These are phyloP conservation scores for Fomitopsis schrenkii DNA, from an alignment of 1,284 basidiomycete species.

Conservation along the genomic window DNA sequence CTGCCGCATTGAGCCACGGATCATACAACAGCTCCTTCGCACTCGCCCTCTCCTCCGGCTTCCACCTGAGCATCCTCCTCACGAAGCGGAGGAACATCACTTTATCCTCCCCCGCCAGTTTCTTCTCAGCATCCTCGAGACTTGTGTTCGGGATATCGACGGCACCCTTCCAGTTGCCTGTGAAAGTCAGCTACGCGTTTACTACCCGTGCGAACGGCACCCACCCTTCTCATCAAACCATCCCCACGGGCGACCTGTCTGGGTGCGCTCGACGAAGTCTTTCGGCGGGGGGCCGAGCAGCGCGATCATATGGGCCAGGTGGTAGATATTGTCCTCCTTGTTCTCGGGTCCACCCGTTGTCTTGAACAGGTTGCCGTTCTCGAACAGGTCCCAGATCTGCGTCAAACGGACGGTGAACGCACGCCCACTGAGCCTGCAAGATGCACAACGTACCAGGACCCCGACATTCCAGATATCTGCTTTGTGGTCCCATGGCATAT, in stretches of 20 bases:
- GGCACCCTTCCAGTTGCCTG: constrained; percentile 11
- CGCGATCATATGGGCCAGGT: constrained; percentile 22
- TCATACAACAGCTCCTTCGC: constrained; percentile 10
- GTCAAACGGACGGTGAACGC: too few relatives aligned
- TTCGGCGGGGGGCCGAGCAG: constrained; percentile 20
- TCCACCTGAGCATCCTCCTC: constrained; percentile 7
- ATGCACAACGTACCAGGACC: constrained; percentile 23
- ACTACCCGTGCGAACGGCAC: background rate
- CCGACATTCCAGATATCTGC: constrained; percentile 38
- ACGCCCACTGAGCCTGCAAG: too few relatives aligned
- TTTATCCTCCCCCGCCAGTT: constrained; percentile 9
- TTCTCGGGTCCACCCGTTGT: constrained; percentile 12
- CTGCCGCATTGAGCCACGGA: constrained; percentile 7
- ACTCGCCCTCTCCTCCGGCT: constrained; percentile 11
- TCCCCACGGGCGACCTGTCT: constrained; percentile 7
- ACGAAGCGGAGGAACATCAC: constrained; percentile 8
- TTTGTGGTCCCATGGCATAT: constrained; percentile 24
- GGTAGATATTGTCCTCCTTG: constrained; percentile 10
- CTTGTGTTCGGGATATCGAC: constrained; percentile 7
- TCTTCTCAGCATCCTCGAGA: constrained; percentile 8
- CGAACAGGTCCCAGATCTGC: constrained; percentile 20
- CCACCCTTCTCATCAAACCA: constrained; percentile 14
- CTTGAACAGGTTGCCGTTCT: constrained; percentile 17
- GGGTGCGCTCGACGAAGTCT: constrained; percentile 12
- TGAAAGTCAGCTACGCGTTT: background rate